These are phyloP conservation scores for Fomitiporia mediterranea DNA, from an alignment of 1,284 basidiomycete genomes.

Conservation along the genomic window DNA sequence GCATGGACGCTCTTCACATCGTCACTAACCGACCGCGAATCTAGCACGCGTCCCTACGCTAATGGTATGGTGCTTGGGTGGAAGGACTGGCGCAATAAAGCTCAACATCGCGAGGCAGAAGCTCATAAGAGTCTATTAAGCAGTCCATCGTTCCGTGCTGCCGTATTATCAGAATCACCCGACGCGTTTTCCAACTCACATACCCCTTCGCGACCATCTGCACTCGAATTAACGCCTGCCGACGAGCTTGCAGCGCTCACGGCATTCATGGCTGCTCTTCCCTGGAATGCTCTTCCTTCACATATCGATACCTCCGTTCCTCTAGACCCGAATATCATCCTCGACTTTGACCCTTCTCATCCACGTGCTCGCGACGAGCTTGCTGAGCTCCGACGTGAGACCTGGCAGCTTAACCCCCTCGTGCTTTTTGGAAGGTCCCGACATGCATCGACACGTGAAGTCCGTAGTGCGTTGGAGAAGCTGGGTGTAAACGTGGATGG, in stretches of 20 bases:
- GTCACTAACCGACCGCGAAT: conserved; percentile 31
- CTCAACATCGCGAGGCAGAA: not conserved
- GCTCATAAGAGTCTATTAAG: not conserved
- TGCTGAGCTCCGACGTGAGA: conserved; percentile 47
- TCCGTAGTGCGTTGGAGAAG: not conserved
- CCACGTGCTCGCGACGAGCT: conserved; percentile 41
- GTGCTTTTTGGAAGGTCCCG: conserved; percentile 71
- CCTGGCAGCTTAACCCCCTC: conserved; percentile 73
- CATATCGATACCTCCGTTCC: conserved; percentile 59
- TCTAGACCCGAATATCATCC: conserved; percentile 73
- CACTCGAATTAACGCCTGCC: conserved; percentile 43
- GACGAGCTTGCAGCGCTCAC: conserved; percentile 79
- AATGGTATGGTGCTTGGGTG: conserved; percentile 30
- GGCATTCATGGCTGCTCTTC: conserved; percentile 71
- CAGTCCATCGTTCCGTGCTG: conserved; percentile 5
- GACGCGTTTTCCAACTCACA: not conserved
- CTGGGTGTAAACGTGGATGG: not conserved
- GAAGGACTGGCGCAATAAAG: conserved; percentile 11
- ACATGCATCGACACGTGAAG: conserved; percentile 1
- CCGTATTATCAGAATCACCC: not conserved
- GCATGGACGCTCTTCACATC: conserved; percentile 51
- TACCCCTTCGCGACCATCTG: conserved; percentile 24
- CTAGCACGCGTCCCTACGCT: conserved; percentile 37
- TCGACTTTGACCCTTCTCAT: conserved; percentile 67
- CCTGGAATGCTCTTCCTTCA: conserved; percentile 72